Evolutionary conservation across 73 alveolate species (phyloP).

Genomic region (Paramecium caudatum): DNA sequence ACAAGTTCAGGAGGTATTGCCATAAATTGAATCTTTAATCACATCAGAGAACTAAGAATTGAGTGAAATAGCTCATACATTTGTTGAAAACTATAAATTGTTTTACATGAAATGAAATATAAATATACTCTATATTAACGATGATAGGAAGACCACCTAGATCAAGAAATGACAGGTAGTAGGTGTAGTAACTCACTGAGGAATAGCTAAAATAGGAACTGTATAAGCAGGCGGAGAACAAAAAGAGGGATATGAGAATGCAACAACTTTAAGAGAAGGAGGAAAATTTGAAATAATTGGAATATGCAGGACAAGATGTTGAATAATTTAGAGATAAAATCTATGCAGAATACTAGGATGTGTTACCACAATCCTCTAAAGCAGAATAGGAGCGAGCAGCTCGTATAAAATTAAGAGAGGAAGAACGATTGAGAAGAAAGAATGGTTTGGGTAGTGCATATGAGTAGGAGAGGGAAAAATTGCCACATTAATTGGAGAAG

Average conservation of each 20-base stretch:
- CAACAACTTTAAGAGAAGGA: constrained; percentile 38
- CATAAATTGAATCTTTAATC: no score
- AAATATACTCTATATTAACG: no score
- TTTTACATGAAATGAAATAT: no score
- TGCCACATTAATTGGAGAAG: constrained; percentile 13
- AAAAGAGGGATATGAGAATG: constrained; percentile 46
- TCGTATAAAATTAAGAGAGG: constrained; percentile 65
- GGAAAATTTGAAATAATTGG: constrained; percentile 51
- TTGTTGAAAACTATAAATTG: no score
- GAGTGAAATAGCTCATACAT: no score
- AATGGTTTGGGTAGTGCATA: constrained; percentile 71
- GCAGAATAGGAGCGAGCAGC: constrained; percentile 49
- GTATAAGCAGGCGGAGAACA: constrained; percentile 8
- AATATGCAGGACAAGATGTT: constrained; percentile 63
- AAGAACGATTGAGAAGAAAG: constrained; percentile 55
- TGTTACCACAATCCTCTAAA: constrained; percentile 29
- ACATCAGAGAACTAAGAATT: no score
- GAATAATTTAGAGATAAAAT: neutral
- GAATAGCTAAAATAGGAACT: constrained; percentile 35
- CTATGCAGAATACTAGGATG: constrained; percentile 56
- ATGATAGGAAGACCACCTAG: constrained; percentile 71
- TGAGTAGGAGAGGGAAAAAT: neutral
- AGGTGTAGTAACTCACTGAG: neutral
- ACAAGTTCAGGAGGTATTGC: no score
- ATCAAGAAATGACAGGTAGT: constrained; percentile 47